phyloP scores from a whole-genome alignment of 345 rosid species.

The Hirschfeldia incana region DNA sequence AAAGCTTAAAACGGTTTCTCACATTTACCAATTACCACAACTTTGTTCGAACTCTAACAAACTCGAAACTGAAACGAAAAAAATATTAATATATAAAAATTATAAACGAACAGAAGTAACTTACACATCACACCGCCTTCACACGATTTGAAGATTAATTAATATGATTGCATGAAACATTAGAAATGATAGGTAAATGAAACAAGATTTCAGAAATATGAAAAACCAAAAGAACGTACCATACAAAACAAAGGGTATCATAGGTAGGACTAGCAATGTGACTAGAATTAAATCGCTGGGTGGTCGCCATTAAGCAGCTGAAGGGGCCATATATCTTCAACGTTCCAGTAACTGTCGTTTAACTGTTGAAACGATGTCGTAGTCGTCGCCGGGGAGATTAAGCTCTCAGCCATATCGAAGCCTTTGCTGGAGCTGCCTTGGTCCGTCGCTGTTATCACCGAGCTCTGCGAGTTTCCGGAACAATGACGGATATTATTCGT shows the following conservation, averaged over 20 bases:
- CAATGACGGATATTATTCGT: conserved; percentile 12
- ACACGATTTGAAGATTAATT: background rate
- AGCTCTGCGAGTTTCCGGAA: conserved; percentile 25
- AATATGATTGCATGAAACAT: background rate
- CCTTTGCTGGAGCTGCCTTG: conserved; percentile 31
- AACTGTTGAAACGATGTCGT: conserved; percentile 40
- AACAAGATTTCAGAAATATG: conserved; percentile 9
- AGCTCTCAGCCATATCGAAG: conserved; percentile 22
- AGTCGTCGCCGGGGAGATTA: conserved; percentile 9
- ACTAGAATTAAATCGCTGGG: conserved; percentile 8
- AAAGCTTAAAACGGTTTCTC: background rate
- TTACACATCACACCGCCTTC: background rate
- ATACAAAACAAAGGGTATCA: background rate
- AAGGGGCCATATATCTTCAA: conserved; percentile 86
- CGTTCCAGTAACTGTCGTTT: conserved; percentile 69
- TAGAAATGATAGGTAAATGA: background rate
- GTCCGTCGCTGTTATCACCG: conserved; percentile 22
- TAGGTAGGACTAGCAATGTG: background rate
- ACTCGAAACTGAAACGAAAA: background rate
- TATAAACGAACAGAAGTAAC: conserved; percentile 2
- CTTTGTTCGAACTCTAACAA: background rate
- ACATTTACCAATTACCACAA: background rate
- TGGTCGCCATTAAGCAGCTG: conserved; percentile 51
- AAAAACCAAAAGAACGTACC: conserved; percentile 18
- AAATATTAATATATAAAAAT: background rate